Base-by-base conservation (phyloP, 176 grass and related monocot species). In the Tillandsia fasciculata region DNA sequence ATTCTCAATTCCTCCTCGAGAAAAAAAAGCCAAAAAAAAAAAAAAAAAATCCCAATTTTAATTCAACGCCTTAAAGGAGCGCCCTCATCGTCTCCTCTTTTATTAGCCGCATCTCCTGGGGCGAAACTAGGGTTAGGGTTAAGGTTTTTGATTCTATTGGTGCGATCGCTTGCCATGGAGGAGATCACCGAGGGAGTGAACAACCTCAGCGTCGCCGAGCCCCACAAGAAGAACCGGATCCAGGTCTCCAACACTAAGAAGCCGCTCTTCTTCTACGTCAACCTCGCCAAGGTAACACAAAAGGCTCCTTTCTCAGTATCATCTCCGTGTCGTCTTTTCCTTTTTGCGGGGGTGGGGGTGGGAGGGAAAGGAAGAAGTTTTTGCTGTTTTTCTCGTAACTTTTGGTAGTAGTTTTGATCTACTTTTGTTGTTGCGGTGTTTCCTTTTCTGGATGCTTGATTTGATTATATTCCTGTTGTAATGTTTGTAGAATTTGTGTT, bases 241-340 rank as follows among this genome's bases (percentile, higher is more conserved):
- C 91, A 91, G 77, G 91, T 96, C 12, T 91, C 87, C 64, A 96
- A 96, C 58, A 96, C 91, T 26, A 96, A 96, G 82, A 96, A 96
- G 77, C 91, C 87, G 9, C 86, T 93, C 11, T 93, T 93, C 69
- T 93, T 93, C 71, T 93, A 93, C 10, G 90, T 93, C 65, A 96
- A 96, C 77, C 91, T 96, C 65, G 91, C 91, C 69, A 96, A 96
- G 91, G 87, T 96, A 49, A 57, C 11, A n/a, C 10, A 71, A 42
- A 42, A 42, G 0, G 33, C 4, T 42, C 33, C 33, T 42, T 42
- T 42, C 33, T 42, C 33, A 42, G 33, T 42, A 42, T 42, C 33
- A 42, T 42, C 12, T 24, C 53, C 23, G 1, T n/a, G 28, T 4
- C 2, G 2, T 3, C 8, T 4, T 74, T 66, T 51, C 1, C 18